phyloP scores from a whole-genome alignment of 352 stramenopile species.

The Saprolegnia parasitica region DNA sequence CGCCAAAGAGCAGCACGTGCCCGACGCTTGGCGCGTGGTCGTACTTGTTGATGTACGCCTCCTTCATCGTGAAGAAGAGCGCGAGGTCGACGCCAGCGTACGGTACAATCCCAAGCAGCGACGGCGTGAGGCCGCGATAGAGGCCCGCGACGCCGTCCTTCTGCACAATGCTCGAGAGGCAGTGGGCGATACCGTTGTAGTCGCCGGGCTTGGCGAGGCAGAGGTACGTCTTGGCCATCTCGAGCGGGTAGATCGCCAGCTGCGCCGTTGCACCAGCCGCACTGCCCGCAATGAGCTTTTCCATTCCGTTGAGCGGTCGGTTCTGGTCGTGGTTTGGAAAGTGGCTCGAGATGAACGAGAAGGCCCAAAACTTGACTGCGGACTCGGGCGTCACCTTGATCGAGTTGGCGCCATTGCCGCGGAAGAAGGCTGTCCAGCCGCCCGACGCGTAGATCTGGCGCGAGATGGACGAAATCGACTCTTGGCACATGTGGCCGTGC shows the following conservation, averaged over 20 bases:
- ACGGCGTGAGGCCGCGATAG: constrained; percentile 58
- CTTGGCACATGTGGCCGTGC: constrained; percentile 25
- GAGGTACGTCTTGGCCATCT: constrained; percentile 69
- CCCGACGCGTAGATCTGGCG: constrained; percentile 59
- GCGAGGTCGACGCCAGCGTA: constrained; percentile 76
- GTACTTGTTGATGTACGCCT: constrained; percentile 39
- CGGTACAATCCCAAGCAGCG: constrained; percentile 59
- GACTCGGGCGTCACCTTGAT: constrained; percentile 75
- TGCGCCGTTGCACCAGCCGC: constrained; percentile 67
- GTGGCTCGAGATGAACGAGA: constrained; percentile 48
- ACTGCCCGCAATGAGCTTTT: constrained; percentile 65
- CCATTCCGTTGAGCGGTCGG: constrained; percentile 20
- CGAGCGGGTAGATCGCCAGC: constrained; percentile 72
- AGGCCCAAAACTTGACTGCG: constrained; percentile 68
- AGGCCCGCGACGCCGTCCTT: constrained; percentile 53
- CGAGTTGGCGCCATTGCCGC: constrained; percentile 75
- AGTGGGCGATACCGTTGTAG: constrained; percentile 59
- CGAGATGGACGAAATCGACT: constrained; percentile 35
- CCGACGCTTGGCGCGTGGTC: constrained; percentile 48
- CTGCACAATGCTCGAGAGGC: constrained; percentile 42
- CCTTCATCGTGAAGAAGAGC: constrained; percentile 64
- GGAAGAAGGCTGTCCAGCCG: constrained; percentile 58
- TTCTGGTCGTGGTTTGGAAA: constrained; percentile 23
- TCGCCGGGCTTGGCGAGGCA: constrained; percentile 52
- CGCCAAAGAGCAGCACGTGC: constrained; percentile 55